Evolutionary conservation across 345 rosid species (phyloP).

Genomic region (Linum lewisii): DNA sequence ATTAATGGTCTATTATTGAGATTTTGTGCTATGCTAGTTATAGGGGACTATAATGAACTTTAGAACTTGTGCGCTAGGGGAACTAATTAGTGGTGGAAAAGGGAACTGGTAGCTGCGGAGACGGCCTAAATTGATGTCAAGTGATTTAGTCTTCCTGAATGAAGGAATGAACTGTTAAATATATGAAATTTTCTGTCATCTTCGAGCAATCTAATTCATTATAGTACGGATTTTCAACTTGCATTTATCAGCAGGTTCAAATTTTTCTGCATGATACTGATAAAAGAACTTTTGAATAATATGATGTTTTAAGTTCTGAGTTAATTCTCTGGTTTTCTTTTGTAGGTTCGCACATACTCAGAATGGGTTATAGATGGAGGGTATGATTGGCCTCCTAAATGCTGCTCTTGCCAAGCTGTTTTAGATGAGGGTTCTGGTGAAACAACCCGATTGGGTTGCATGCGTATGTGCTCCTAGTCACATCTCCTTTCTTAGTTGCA

Average conservation of each 20-base stretch:
- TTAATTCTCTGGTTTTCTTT: conserved; percentile 6
- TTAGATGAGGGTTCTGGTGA: conserved; percentile 63
- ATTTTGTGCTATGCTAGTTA: background rate
- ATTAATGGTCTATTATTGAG: too few species aligned
- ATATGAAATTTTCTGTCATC: background rate
- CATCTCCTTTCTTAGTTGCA: background rate
- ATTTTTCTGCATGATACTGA: conserved; percentile 1
- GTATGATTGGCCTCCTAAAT: conserved; percentile 89
- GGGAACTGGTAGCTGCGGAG: too few species aligned
- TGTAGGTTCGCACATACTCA: conserved; percentile 87
- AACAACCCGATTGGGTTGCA: conserved; percentile 93
- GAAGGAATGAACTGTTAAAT: background rate
- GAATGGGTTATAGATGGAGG: conserved; percentile 99
- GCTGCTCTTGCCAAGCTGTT: conserved; percentile 68
- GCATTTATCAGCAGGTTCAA: background rate
- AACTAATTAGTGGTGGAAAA: too few species aligned
- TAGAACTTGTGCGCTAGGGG: background rate
- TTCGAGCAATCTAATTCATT: background rate
- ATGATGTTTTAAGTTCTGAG: conserved; percentile 5
- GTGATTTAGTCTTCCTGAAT: background rate
- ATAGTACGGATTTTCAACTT: background rate
- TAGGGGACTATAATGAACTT: background rate
- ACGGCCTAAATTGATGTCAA: background rate
- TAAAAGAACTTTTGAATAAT: background rate
- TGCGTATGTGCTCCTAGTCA: conserved; percentile 52